phyloP scores from a whole-genome alignment of 148 eudicot genomes.

The Diospyros kaki region DNA sequence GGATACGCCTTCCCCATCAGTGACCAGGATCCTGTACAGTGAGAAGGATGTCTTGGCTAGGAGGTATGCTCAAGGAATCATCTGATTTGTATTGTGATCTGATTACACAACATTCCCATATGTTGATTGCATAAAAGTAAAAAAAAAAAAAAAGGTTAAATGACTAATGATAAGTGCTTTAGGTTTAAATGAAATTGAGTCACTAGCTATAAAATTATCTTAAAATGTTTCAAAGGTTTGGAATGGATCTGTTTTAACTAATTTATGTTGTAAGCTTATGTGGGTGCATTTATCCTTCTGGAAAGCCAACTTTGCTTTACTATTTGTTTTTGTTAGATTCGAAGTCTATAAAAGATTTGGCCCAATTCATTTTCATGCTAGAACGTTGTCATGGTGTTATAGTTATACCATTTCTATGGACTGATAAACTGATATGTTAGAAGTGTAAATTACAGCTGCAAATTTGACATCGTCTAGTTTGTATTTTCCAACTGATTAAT shows the following conservation, averaged over 20 bases:
- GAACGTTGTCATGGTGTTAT: background rate
- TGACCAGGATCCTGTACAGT: slow-evolving; percentile 81
- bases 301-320: too few relatives aligned
- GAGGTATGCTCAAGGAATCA: slow-evolving; percentile 38
- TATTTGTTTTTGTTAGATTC: background rate
- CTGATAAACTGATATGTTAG: background rate
- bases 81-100: background rate
- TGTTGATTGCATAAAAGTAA: background rate
- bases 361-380: background rate
- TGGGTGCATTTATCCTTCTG: too few relatives aligned
- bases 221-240: background rate
- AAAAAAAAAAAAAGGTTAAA: background rate
- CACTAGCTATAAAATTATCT: background rate
- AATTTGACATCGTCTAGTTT: background rate
- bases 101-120: background rate
- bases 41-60: slow-evolving; percentile 82
- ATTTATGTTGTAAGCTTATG: background rate
- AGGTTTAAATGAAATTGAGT: background rate
- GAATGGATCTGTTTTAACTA: background rate
- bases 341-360: background rate
- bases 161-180: background rate
- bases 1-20: slow-evolving; percentile 88
- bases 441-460: background rate
- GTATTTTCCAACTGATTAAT: background rate
- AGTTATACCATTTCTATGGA: background rate